A percentile compares a stretch with the other conserved stretches of the same genome.
phyloP scores from a whole-genome alignment of 2,329 filamentous ascomycete genomes.

The Fonsecaea nubica region DNA sequence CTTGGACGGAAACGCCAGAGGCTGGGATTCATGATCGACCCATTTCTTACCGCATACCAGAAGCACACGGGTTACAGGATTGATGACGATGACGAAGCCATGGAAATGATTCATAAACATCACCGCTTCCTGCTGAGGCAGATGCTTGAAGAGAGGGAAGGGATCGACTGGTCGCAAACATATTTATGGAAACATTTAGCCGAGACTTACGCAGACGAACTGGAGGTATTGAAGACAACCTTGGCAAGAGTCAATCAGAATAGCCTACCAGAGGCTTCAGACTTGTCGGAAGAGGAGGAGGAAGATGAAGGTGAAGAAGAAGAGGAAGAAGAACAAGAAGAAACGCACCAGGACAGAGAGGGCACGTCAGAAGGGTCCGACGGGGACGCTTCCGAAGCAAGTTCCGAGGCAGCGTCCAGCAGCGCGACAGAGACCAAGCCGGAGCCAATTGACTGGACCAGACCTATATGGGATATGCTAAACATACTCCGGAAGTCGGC shows the following conservation, averaged over 20 bases:
- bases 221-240: slow-evolving; percentile 33
- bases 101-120: slow-evolving; percentile 55
- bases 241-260: slow-evolving; percentile 22
- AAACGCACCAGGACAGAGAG: slow-evolving; percentile 37
- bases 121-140: slow-evolving; percentile 54
- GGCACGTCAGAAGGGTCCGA: slow-evolving; percentile 41
- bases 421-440: slow-evolving; percentile 25
- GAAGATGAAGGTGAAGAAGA: slow-evolving; percentile 23
- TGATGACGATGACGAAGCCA: slow-evolving; percentile 55
- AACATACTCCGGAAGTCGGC: slow-evolving; percentile 39
- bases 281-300: slow-evolving; percentile 40
- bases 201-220: slow-evolving; percentile 47
- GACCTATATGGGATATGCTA: slow-evolving; percentile 39
- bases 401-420: slow-evolving; percentile 24
- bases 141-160: slow-evolving; percentile 55
- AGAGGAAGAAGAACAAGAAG: background rate
- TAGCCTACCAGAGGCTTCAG: slow-evolving; percentile 41
- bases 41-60: slow-evolving; percentile 40
- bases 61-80: slow-evolving; percentile 41
- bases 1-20: slow-evolving; percentile 36
- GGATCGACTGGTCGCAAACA: slow-evolving; percentile 53
- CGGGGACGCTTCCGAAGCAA: slow-evolving; percentile 39
- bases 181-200: slow-evolving; percentile 53
- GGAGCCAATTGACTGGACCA: slow-evolving; percentile 39
- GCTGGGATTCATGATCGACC: slow-evolving; percentile 38